Evolutionary conservation across 1,139 yeast genomes (phyloP), one percentile per base, ranked within the genome.

Genomic region (Nakaseomyces kungkrabaensis): DNA sequence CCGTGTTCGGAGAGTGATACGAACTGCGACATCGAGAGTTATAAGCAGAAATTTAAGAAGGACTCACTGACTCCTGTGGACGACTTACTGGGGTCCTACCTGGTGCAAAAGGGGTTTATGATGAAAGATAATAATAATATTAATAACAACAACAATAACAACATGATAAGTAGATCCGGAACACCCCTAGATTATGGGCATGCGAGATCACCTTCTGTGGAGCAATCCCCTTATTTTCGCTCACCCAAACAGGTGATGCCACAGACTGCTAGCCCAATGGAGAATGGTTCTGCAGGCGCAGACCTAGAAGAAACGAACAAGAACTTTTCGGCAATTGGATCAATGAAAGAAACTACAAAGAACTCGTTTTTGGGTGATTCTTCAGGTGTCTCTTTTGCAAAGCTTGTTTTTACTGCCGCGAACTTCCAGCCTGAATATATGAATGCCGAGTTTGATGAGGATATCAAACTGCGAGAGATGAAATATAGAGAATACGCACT

Each of bases 381-480:
- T 1, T 73, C 83, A 1, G 84, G 84, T 8, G 77, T 80, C 34
- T 80, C 85, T 6, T 87, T 89, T 69, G 88, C 94, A 4, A 77
- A 80, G 53, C 70, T 87, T 52, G 78, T 88, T 72, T 74, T 83
- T 50, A 82, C 95, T 0, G 94, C 95, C 0, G 80, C 85, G 22
- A 82, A 80, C 58, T 77, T 82, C 55, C 76, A 77, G 54, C 68
- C 75, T 6, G 67, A 58, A 51, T 54, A 54, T 26, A 52, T 55
- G 31, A 50, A 48, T 11, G 54, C 55, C 10, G 59, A 54, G 4
- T 47, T 52, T 4, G 65, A 60, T 43, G 55, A 51, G 49, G 62
- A 59, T 38, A 54, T 56, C 37, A 59, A 53, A 43, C 61, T 48
- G 50, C 56, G 54, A 42, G 62, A 56, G 40, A 52, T 22, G 48